Percentiles rank a stretch among this genome's conserved stretches.
These are phyloP conservation scores for Discostella pseudostelligera DNA, from an alignment of 108 stramenopile species.

Conservation along the genomic window DNA sequence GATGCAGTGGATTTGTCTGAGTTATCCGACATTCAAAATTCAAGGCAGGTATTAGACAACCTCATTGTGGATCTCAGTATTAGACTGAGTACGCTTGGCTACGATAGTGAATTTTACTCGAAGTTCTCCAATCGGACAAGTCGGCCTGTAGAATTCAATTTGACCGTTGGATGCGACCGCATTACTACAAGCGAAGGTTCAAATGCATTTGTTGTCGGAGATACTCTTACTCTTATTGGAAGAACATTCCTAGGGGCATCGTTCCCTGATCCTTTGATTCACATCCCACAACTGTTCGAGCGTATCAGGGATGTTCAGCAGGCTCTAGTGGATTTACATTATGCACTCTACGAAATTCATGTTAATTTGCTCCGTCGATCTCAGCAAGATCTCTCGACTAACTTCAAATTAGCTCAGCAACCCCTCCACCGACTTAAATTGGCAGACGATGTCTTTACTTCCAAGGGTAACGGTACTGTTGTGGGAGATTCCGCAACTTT, in stretches of 20 bases:
- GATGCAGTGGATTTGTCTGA: constrained; percentile 17
- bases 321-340: constrained; percentile 15
- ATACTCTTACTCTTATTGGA: constrained; percentile 18
- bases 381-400: too few relatives aligned
- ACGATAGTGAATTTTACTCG: constrained; percentile 19
- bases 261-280: background rate
- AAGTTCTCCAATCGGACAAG: background rate
- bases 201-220: constrained; percentile 17
- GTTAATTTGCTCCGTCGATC: constrained; percentile 11
- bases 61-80: constrained; percentile 13
- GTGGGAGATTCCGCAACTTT: constrained; percentile 22
- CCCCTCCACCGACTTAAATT: constrained; percentile 12
- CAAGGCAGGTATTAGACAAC: constrained; percentile 15
- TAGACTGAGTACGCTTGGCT: constrained; percentile 15
- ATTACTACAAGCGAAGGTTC: constrained; percentile 11
- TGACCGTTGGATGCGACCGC: constrained; percentile 20
- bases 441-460: constrained; percentile 11
- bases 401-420: constrained; percentile 9
- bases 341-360: constrained; percentile 27
- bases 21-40: constrained; percentile 12
- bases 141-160: constrained; percentile 7
- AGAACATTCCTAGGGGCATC: constrained; percentile 12
- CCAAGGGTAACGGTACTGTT: constrained; percentile 19
- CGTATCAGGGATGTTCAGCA: constrained; percentile 15
- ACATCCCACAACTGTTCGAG: constrained; percentile 5